phyloP scores from a whole-genome alignment of 2,329 filamentous ascomycete species.

The Talaromyces amestolkiae region DNA sequence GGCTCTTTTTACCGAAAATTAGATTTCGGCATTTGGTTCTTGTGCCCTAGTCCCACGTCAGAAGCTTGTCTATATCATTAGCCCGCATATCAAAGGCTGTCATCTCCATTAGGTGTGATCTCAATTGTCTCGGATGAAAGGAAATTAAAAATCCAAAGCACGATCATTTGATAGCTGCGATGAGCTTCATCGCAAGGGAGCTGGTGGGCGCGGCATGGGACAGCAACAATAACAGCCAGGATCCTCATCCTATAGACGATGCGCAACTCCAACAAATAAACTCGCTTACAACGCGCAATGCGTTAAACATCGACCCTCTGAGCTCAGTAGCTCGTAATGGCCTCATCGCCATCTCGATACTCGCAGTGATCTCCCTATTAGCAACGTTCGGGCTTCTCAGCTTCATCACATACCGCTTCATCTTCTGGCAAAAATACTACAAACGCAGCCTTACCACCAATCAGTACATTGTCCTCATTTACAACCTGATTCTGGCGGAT shows the following conservation, averaged over 20 bases:
- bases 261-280: neutral
- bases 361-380: slow-evolving; percentile 49
- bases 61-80: neutral
- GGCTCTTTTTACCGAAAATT: neutral
- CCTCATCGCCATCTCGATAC: slow-evolving; percentile 48
- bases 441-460: slow-evolving; percentile 53
- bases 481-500: slow-evolving; percentile 52
- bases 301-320: slow-evolving; percentile 30
- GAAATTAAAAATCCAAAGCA: neutral
- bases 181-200: neutral
- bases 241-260: neutral
- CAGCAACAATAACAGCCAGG: neutral
- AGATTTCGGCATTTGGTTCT: neutral
- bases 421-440: slow-evolving; percentile 51
- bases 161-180: neutral
- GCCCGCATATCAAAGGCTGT: neutral
- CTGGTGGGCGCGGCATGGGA: neutral
- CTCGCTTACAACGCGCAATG: neutral
- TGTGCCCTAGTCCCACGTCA: neutral
- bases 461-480: slow-evolving; percentile 53
- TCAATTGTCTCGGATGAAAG: neutral
- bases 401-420: slow-evolving; percentile 53
- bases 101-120: neutral
- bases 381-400: slow-evolving; percentile 44
- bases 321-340: slow-evolving; percentile 30